A percentile compares a stretch with the other conserved stretches of the same genome.
These are phyloP conservation scores for Terfezia claveryi DNA, from an alignment of 495 filamentous ascomycete species.

Conservation along the genomic window DNA sequence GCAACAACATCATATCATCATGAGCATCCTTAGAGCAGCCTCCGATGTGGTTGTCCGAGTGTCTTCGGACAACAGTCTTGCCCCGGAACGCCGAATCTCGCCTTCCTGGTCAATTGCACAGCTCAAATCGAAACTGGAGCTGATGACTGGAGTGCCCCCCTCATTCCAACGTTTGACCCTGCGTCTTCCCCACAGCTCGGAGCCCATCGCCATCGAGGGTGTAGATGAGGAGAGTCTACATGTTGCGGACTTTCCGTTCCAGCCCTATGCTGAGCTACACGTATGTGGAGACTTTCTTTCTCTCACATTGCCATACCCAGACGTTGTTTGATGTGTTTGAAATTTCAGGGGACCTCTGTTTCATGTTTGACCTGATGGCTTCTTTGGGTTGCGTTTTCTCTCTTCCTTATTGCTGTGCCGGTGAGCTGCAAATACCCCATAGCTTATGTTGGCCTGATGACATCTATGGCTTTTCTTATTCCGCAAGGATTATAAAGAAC, in stretches of 20 bases:
- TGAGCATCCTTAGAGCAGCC: slow-evolving; percentile 29
- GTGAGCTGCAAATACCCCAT: too few relatives aligned
- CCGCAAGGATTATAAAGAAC: neutral
- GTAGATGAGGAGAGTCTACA: slow-evolving; percentile 43
- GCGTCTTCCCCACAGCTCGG: slow-evolving; percentile 29
- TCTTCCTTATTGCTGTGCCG: too few relatives aligned
- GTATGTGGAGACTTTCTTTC: slow-evolving; percentile 29
- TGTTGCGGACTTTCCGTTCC: slow-evolving; percentile 39
- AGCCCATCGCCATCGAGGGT: slow-evolving; percentile 35
- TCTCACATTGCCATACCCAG: too few relatives aligned
- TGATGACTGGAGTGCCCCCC: slow-evolving; percentile 79
- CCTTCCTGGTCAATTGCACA: slow-evolving; percentile 79
- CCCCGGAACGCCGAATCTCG: slow-evolving; percentile 62
- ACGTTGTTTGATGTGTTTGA: too few relatives aligned
- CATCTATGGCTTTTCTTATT: slow-evolving; percentile 1
- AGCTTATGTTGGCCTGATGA: too few relatives aligned
- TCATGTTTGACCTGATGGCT: too few relatives aligned
- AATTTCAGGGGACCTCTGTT: too few relatives aligned
- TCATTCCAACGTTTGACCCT: slow-evolving; percentile 50
- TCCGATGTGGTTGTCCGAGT: slow-evolving; percentile 70
- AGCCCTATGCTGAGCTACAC: slow-evolving; percentile 52
- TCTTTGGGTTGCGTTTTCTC: too few relatives aligned
- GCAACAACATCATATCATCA: slow-evolving; percentile 4
- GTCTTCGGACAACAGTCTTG: slow-evolving; percentile 47
- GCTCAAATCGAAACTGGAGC: slow-evolving; percentile 74